phyloP scores from a whole-genome alignment of 2,329 filamentous ascomycete genomes.

The Penicillium janthinellum region DNA sequence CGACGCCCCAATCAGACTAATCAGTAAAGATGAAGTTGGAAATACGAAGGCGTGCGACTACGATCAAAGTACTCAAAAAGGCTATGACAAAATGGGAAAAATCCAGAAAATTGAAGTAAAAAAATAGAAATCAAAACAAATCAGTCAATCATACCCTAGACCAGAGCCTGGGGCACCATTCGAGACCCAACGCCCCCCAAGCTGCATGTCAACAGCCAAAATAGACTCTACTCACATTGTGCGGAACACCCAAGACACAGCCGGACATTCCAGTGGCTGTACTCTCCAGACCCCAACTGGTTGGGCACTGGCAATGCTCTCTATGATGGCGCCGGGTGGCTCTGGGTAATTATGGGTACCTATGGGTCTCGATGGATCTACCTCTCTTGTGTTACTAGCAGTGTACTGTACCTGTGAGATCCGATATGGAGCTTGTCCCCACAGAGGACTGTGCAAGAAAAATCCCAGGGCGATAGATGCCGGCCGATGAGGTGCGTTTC shows the following conservation, averaged over 20 bases:
- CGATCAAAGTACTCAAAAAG: not conserved
- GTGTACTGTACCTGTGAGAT: slow-evolving; percentile 1
- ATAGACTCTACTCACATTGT: slow-evolving; percentile 32
- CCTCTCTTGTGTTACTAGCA: no score
- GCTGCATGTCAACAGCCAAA: slow-evolving; percentile 24
- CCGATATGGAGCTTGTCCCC: not conserved
- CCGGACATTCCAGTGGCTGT: slow-evolving; percentile 25
- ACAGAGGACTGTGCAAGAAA: not conserved
- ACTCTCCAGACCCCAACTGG: not conserved
- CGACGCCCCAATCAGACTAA: not conserved
- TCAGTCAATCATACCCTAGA: not conserved
- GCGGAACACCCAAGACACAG: slow-evolving; percentile 26
- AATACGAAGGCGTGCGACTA: not conserved
- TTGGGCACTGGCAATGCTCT: not conserved
- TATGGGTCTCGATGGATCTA: not conserved
- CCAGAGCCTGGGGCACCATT: not conserved
- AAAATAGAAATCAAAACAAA: not conserved
- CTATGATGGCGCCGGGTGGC: not conserved
- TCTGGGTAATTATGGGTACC: not conserved
- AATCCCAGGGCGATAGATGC: not conserved
- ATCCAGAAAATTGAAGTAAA: not conserved
- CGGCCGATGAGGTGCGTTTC: not conserved
- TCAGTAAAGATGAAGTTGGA: not conserved
- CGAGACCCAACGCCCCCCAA: slow-evolving; percentile 1
- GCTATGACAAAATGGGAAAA: not conserved